Evolutionary conservation across 2,329 filamentous ascomycete species (phyloP).

Genomic region (Calonectria pauciramosa): DNA sequence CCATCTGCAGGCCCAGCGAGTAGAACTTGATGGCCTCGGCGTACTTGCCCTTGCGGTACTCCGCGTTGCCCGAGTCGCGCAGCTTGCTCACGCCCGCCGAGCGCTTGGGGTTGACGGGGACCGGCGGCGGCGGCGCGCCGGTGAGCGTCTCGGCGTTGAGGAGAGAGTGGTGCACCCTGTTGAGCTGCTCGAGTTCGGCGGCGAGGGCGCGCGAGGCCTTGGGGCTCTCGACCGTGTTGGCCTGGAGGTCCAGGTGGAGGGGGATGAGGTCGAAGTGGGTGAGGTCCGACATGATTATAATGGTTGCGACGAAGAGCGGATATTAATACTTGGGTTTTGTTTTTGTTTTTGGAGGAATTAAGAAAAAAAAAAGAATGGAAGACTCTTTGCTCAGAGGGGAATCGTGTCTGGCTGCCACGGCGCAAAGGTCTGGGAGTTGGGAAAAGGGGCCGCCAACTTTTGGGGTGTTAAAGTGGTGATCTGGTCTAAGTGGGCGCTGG

Average conservation of each 20-base stretch:
- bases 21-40: slow-evolving; percentile 85
- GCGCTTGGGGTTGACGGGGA: slow-evolving; percentile 94
- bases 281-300: slow-evolving; percentile 65
- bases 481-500: slow-evolving; percentile 5
- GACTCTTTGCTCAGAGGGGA: neutral
- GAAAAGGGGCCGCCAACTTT: neutral
- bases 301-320: slow-evolving; percentile 7
- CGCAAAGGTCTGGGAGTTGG: neutral
- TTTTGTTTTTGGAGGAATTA: neutral
- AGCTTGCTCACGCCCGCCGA: slow-evolving; percentile 90
- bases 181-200: slow-evolving; percentile 79
- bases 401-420: neutral
- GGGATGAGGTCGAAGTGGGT: slow-evolving; percentile 87
- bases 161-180: slow-evolving; percentile 82
- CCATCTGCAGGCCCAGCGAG: slow-evolving; percentile 91
- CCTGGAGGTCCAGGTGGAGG: slow-evolving; percentile 83
- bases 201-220: slow-evolving; percentile 65
- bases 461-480: slow-evolving; percentile 22
- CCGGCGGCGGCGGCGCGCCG: slow-evolving; percentile 83
- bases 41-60: slow-evolving; percentile 84
- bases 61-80: slow-evolving; percentile 86
- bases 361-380: neutral
- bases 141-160: slow-evolving; percentile 68
- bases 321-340: too few species aligned
- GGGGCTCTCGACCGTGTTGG: slow-evolving; percentile 77